phyloP scores from a whole-genome alignment of 441 rosid genomes.

The Euphorbia neoarborescens region DNA sequence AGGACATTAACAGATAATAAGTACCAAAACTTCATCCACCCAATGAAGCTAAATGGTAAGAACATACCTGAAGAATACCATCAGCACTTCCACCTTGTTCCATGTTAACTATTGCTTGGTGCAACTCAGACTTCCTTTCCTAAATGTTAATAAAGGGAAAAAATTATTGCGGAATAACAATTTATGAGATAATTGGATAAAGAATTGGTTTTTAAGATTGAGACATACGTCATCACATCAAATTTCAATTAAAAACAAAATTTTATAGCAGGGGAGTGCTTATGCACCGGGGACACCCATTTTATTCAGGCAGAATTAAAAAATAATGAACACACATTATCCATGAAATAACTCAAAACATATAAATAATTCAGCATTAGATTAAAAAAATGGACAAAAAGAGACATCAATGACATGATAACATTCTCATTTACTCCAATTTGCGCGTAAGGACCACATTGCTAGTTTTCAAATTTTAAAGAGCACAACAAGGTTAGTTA shows the following conservation, averaged over 20 bases:
- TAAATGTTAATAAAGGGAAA: constrained; percentile 28
- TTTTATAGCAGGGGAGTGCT: too few relatives aligned
- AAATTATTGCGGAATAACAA: constrained; percentile 18
- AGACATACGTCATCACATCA: constrained; percentile 7
- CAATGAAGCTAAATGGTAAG: constrained; percentile 15
- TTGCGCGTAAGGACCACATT: too few relatives aligned
- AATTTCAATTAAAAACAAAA: background rate
- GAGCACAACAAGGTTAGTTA: too few relatives aligned
- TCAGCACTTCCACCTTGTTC: constrained; percentile 93
- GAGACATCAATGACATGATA: background rate
- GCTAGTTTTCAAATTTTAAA: too few relatives aligned
- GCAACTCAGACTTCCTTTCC: constrained; percentile 80
- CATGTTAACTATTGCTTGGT: constrained; percentile 80
- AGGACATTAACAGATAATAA: constrained; percentile 27
- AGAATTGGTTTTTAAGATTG: background rate
- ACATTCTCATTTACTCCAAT: background rate
- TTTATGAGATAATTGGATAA: background rate
- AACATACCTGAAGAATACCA: constrained; percentile 86
- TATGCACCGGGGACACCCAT: too few relatives aligned
- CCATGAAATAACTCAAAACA: background rate
- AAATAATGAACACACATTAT: background rate
- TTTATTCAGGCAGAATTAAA: background rate
- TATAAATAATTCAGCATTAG: background rate
- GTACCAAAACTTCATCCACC: constrained; percentile 19
- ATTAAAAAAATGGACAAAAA: background rate